Percentiles rank a stretch among this genome's conserved stretches.
These are phyloP conservation scores for Quercus ilex DNA, from an alignment of 306 rosid species.

Conservation along the genomic window DNA sequence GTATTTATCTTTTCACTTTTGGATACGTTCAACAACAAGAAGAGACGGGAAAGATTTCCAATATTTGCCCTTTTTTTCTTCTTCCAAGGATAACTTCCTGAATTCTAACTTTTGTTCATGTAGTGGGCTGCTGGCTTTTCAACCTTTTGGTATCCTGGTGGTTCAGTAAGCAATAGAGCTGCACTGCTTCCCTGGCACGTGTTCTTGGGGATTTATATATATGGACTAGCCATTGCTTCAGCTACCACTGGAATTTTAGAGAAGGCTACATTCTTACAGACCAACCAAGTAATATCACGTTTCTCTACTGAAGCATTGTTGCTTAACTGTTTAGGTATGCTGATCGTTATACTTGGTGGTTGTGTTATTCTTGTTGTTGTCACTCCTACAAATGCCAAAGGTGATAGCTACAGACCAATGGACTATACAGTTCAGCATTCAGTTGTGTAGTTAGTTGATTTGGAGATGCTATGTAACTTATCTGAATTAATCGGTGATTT, in stretches of 20 bases:
- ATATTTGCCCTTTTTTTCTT: slow-evolving; percentile 1
- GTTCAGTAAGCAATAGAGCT: slow-evolving; percentile 66
- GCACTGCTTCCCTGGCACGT: slow-evolving; percentile 82
- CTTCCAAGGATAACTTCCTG: neutral
- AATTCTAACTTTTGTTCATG: neutral
- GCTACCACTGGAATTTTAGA: slow-evolving; percentile 75
- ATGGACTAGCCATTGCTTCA: slow-evolving; percentile 76
- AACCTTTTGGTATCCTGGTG: slow-evolving; percentile 95
- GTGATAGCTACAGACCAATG: slow-evolving; percentile 35
- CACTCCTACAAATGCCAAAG: slow-evolving; percentile 42
- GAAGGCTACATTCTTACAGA: slow-evolving; percentile 84
- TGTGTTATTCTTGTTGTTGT: slow-evolving; percentile 73
- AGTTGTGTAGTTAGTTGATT: no score
- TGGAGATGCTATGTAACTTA: no score
- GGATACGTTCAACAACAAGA: no score
- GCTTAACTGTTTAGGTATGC: slow-evolving; percentile 69
- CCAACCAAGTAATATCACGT: slow-evolving; percentile 61
- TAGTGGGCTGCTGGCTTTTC: slow-evolving; percentile 88
- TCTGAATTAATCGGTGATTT: no score
- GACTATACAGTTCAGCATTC: no score
- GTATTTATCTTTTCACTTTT: no score
- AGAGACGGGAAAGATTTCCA: no score
- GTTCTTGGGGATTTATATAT: slow-evolving; percentile 77
- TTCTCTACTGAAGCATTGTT: slow-evolving; percentile 78
- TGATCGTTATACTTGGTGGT: slow-evolving; percentile 70